Evolutionary conservation across 192 early-diverging fungal genomes (phyloP), one percentile per base, ranked within the genome.

Genomic region (Gigaspora rosea): DNA sequence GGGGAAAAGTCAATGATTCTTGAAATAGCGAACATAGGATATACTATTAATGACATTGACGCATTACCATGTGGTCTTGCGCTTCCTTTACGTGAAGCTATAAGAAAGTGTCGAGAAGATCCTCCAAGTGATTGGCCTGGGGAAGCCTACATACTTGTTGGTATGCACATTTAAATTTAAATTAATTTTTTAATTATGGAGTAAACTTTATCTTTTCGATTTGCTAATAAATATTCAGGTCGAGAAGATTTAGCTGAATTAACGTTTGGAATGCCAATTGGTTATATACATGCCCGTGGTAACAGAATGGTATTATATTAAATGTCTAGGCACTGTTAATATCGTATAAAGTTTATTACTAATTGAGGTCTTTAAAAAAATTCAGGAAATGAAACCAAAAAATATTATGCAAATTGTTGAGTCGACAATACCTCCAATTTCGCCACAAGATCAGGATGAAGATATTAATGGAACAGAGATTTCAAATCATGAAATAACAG

Each of bases 31-130:
- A 51, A 71, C 2, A 67, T 73, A 10, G 75, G 65, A 22, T 86
- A 82, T 50, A 81, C 50, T 4, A 41, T 68, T 10, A 75, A 65
- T 8, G 80, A 85, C 41, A 72, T 91, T 18, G 86, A 90, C 15
- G 79, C 77, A 22, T 64, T 91, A 65, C 86, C 90, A 3, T 70
- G 86, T 77, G 90, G 90, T 3, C 79, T 91, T 22, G 79, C 82
- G 7, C 33, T 91, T 6, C 86, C 87, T 41, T 67, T 91, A 32
- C 54, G 75, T 32, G 88, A 89, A 72, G 85, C 85, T 8, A 66
- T 91, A 3, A 79, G 85, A 73, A 76, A 78, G n/a, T 89, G 86
- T 78, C 82, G 86, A 18, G 78, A 73, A 33, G 71, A 78, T 15
- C 89, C 90, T 1, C 77, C 85, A 2, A 70, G 69, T 8, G 74